Evolutionary conservation across 129 eudicot genomes (phyloP).

Genomic region (Calendula officinalis): DNA sequence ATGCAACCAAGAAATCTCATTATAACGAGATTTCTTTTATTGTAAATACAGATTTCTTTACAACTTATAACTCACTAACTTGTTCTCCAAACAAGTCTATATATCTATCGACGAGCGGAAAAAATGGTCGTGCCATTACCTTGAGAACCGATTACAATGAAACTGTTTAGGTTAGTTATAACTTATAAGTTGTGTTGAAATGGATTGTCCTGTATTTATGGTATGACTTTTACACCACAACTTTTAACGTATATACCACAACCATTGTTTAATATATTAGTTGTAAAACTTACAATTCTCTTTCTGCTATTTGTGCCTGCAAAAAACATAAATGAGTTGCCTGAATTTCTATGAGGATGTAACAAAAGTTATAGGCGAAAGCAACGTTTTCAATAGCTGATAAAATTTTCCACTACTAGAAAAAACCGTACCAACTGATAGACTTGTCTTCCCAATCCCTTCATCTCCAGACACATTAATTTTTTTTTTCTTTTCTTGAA

Average conservation of each 20-base stretch:
- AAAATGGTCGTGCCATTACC: conserved; percentile 66
- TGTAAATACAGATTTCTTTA: background rate
- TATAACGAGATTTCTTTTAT: background rate
- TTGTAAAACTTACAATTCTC: no score
- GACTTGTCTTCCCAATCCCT: conserved; percentile 42
- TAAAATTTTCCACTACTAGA: conserved; percentile 43
- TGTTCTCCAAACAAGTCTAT: conserved; percentile 58
- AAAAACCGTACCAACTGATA: conserved; percentile 41
- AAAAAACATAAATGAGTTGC: conserved; percentile 16
- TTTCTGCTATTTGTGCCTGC: background rate
- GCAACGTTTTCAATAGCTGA: conserved; percentile 68
- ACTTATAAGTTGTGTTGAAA: conserved; percentile 19
- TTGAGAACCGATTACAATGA: conserved; percentile 18
- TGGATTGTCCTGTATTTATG: conserved; percentile 19
- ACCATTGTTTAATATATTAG: no score
- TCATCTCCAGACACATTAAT: conserved; percentile 10
- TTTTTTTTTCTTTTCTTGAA: background rate
- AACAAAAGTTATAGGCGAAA: conserved; percentile 60
- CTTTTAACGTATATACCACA: background rate
- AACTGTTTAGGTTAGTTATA: background rate
- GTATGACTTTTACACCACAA: conserved; percentile 37
- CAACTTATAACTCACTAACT: no score
- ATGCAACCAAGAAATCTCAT: background rate
- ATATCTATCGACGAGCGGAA: conserved; percentile 46
- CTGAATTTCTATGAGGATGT: conserved; percentile 65